phyloP scores from a whole-genome alignment of 306 rosid species.

The Abrus precatorius region DNA sequence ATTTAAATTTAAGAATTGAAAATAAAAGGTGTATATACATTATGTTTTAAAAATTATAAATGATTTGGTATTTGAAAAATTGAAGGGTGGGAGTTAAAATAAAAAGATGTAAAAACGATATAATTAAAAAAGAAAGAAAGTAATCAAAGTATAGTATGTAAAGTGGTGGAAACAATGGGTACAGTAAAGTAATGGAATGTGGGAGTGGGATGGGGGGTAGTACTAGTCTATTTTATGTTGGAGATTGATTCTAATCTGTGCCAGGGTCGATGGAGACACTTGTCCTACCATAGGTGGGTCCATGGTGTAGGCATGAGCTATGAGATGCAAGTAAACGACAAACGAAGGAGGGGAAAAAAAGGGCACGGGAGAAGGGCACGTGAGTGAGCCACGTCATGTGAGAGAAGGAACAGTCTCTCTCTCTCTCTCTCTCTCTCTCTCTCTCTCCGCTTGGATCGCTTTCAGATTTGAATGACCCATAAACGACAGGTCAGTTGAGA shows the following conservation, averaged over 20 bases:
- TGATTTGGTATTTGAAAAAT: not conserved
- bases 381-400: constrained; percentile 65
- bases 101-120: not conserved
- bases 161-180: not conserved
- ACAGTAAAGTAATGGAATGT: not conserved
- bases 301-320: constrained; percentile 45
- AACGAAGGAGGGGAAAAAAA: constrained; percentile 12
- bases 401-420: not conserved
- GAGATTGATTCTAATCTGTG: constrained; percentile 32
- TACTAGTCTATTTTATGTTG: not conserved
- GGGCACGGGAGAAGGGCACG: constrained; percentile 60
- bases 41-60: too few relatives aligned
- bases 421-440: constrained; percentile 31
- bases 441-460: constrained; percentile 43
- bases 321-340: constrained; percentile 44
- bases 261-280: constrained; percentile 53
- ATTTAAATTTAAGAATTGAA: not conserved
- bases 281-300: constrained; percentile 55
- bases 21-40: not conserved
- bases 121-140: not conserved
- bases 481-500: constrained; percentile 73
- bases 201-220: not conserved
- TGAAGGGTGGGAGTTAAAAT: not conserved
- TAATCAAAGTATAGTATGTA: not conserved
- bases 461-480: constrained; percentile 70